Percentiles rank a stretch among this genome's conserved stretches.
phyloP scores from a whole-genome alignment of 768 basidiomycete species.

The Lactarius tabidus region DNA sequence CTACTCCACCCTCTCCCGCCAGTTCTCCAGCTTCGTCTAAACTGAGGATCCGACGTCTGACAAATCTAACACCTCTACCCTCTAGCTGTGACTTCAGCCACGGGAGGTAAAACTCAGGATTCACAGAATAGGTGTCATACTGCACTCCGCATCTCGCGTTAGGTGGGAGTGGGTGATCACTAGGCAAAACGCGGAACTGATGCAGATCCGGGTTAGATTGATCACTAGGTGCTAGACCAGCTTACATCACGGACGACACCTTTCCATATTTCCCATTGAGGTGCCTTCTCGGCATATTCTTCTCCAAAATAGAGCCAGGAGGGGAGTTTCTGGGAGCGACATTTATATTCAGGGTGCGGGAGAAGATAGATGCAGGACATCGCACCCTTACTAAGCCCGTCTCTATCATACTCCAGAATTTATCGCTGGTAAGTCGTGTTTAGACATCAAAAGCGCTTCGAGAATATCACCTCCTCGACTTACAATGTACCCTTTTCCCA shows the following conservation, averaged over 20 bases:
- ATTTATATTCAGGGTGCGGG: neutral
- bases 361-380: neutral
- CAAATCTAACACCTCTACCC: constrained; percentile 41
- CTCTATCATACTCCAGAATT: constrained; percentile 46
- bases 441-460: neutral
- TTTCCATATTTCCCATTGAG: constrained; percentile 36
- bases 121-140: constrained; percentile 46
- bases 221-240: neutral
- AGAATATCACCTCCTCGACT: constrained; percentile 24
- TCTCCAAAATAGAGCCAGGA: constrained; percentile 33
- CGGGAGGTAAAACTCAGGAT: constrained; percentile 48
- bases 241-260: constrained; percentile 39
- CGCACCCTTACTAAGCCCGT: constrained; percentile 40
- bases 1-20: constrained; percentile 36
- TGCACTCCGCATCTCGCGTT: constrained; percentile 37
- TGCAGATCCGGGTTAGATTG: neutral
- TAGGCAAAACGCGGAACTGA: constrained; percentile 29
- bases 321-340: constrained; percentile 35
- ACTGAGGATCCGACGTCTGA: constrained; percentile 39
- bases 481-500: constrained; percentile 45
- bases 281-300: constrained; percentile 21
- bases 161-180: constrained; percentile 35
- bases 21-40: constrained; percentile 45
- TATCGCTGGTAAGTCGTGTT: constrained; percentile 34
- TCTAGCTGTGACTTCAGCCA: constrained; percentile 44